Conservation (phyloP, 352 stramenopile species). For the Phytophthora hibernalis region DNA sequence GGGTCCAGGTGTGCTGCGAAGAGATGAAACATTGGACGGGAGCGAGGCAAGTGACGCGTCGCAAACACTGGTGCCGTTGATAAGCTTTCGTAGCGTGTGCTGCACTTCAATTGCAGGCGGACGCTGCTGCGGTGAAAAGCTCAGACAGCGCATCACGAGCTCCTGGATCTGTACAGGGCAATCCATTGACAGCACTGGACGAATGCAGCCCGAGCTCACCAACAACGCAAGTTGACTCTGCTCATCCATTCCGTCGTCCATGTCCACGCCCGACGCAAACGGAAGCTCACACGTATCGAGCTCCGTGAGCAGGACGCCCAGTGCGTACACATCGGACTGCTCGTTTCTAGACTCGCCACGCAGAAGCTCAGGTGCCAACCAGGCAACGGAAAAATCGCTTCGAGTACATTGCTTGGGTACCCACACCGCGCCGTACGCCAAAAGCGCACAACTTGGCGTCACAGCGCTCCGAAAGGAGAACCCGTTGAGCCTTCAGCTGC, state of each 20-base stretch:
- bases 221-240: slow-evolving; percentile 56
- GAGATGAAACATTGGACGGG: slow-evolving; percentile 39
- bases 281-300: slow-evolving; percentile 64
- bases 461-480: slow-evolving; percentile 52
- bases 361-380: slow-evolving; percentile 64
- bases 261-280: slow-evolving; percentile 48
- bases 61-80: slow-evolving; percentile 42
- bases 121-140: slow-evolving; percentile 51
- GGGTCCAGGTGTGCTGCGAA: slow-evolving; percentile 30
- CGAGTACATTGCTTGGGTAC: slow-evolving; percentile 14
- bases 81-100: slow-evolving; percentile 48
- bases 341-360: slow-evolving; percentile 40
- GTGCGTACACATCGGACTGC: slow-evolving; percentile 51
- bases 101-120: slow-evolving; percentile 48
- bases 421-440: slow-evolving; percentile 36
- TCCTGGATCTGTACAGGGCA: slow-evolving; percentile 56
- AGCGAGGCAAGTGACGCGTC: slow-evolving; percentile 29
- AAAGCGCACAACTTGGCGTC: slow-evolving; percentile 64
- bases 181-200: slow-evolving; percentile 48
- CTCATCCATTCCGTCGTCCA: slow-evolving; percentile 47
- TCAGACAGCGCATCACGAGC: slow-evolving; percentile 53
- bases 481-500: slow-evolving; percentile 52
- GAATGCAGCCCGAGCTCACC: slow-evolving; percentile 55
- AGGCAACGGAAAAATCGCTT: slow-evolving; percentile 46
- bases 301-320: slow-evolving; percentile 65